These are phyloP conservation scores for Paecilomyces sp. DNA, from an alignment of 2,329 filamentous ascomycete genomes.

Conservation along the genomic window DNA sequence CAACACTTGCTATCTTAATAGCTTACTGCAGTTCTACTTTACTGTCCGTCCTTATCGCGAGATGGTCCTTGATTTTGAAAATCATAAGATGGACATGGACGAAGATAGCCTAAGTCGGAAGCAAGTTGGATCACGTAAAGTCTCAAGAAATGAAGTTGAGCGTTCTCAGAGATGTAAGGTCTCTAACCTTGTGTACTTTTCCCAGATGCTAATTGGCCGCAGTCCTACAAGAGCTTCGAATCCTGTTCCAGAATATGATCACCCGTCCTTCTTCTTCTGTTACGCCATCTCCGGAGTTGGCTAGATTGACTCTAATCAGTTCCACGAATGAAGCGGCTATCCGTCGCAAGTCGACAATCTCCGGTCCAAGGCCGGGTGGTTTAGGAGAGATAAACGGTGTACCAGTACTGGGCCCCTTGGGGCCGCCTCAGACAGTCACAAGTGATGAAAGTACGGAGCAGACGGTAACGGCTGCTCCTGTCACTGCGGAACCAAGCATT, in stretches of 20 bases:
- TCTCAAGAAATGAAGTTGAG: slow-evolving; percentile 52
- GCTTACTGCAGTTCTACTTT: slow-evolving; percentile 90
- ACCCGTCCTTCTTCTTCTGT: slow-evolving; percentile 56
- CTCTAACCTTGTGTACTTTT: slow-evolving; percentile 12
- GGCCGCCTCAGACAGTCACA: slow-evolving; percentile 24
- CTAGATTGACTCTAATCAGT: slow-evolving; percentile 67
- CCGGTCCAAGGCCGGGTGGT: slow-evolving; percentile 17
- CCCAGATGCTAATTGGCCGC: slow-evolving; percentile 14
- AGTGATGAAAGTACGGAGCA: slow-evolving; percentile 11
- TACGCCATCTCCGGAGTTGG: slow-evolving; percentile 67
- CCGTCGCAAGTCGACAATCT: slow-evolving; percentile 40
- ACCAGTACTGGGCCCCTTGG: slow-evolving; percentile 40
- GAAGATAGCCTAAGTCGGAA: slow-evolving; percentile 59
- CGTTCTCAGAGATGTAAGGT: slow-evolving; percentile 65
- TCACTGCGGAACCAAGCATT: slow-evolving; percentile 10
- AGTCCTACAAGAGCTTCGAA: slow-evolving; percentile 69
- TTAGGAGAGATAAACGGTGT: slow-evolving; percentile 39
- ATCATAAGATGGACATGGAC: slow-evolving; percentile 60
- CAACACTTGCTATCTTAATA: slow-evolving; percentile 98
- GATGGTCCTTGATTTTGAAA: slow-evolving; percentile 69
- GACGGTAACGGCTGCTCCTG: slow-evolving; percentile 4
- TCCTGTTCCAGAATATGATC: slow-evolving; percentile 65
- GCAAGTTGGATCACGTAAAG: slow-evolving; percentile 65
- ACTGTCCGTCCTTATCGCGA: slow-evolving; percentile 75
- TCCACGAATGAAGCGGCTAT: slow-evolving; percentile 48